Evolutionary conservation across 331 rosid genomes (phyloP).

Genomic region (Cydonia oblonga): DNA sequence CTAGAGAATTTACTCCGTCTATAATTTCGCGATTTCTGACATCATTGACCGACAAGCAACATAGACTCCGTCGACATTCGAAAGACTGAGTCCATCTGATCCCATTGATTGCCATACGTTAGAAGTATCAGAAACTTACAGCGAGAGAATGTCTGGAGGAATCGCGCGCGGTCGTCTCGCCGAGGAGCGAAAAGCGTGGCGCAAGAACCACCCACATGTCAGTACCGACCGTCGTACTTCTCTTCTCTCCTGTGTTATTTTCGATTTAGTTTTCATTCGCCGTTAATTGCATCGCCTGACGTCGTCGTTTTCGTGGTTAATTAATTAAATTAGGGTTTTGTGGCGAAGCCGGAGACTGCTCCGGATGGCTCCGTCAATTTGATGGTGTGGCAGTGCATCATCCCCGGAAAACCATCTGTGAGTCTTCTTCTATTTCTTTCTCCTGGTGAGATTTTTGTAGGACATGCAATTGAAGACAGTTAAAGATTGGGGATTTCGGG

Average conservation of each 20-base stretch:
- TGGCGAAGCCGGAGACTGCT: conserved; percentile 78
- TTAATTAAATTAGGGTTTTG: conserved; percentile 41
- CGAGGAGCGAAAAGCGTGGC: conserved; percentile 44
- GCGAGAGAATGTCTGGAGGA: conserved; percentile 29
- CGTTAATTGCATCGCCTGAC: background rate
- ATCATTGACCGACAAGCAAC: no score
- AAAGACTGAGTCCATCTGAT: no score
- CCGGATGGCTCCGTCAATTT: conserved; percentile 67
- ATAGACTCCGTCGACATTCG: no score
- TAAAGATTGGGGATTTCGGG: no score
- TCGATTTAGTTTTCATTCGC: background rate
- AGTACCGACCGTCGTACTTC: background rate
- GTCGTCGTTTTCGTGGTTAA: background rate
- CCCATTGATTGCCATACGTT: no score
- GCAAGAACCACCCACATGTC: conserved; percentile 45
- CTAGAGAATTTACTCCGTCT: no score
- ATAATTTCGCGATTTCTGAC: no score
- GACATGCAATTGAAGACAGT: no score
- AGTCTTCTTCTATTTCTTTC: conserved; percentile 1
- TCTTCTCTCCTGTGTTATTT: background rate
- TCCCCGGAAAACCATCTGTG: conserved; percentile 71
- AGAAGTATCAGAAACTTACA: background rate
- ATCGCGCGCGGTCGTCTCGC: conserved; percentile 48
- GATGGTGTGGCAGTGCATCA: conserved; percentile 82
- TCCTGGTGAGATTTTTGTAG: no score